phyloP scores from a whole-genome alignment of 2,329 filamentous ascomycete species.

The Alternaria consortialis region DNA sequence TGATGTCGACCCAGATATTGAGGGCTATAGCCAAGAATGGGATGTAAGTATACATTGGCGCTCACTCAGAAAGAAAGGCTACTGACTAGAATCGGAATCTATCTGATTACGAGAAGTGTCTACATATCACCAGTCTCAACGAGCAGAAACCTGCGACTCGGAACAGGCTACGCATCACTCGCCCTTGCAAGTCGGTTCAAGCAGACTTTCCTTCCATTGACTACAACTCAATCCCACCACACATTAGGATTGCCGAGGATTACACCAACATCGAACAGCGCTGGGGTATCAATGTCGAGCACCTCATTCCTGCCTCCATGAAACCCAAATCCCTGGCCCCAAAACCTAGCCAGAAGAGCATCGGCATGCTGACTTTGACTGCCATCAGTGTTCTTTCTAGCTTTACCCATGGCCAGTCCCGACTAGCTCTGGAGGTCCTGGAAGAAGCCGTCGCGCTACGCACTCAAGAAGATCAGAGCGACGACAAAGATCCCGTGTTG shows the following conservation, averaged over 20 bases:
- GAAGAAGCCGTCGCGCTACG: conserved; percentile 16
- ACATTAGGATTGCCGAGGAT: background rate
- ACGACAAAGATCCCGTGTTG: background rate
- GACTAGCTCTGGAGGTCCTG: conserved; percentile 7
- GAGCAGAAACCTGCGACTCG: conserved; percentile 10
- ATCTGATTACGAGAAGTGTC: conserved; percentile 19
- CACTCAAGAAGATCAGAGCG: background rate
- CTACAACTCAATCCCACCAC: background rate
- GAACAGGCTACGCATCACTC: conserved; percentile 21
- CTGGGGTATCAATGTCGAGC: conserved; percentile 8
- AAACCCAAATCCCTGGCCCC: background rate
- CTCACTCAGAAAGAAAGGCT: fast-evolving
- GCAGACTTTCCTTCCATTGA: conserved; percentile 2
- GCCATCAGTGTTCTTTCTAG: conserved; percentile 5
- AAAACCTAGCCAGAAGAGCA: conserved; percentile 3
- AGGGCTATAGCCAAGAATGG: conserved; percentile 12
- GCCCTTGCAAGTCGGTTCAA: conserved; percentile 8
- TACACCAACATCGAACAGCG: conserved; percentile 10
- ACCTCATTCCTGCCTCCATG: conserved; percentile 8
- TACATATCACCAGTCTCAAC: conserved; percentile 15
- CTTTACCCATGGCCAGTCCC: conserved; percentile 18
- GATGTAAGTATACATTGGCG: background rate
- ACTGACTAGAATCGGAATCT: background rate
- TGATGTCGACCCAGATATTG: conserved; percentile 11
- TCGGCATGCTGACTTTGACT: background rate